These are phyloP conservation scores for Inga laurina DNA, from an alignment of 306 rosid genomes.

Conservation along the genomic window DNA sequence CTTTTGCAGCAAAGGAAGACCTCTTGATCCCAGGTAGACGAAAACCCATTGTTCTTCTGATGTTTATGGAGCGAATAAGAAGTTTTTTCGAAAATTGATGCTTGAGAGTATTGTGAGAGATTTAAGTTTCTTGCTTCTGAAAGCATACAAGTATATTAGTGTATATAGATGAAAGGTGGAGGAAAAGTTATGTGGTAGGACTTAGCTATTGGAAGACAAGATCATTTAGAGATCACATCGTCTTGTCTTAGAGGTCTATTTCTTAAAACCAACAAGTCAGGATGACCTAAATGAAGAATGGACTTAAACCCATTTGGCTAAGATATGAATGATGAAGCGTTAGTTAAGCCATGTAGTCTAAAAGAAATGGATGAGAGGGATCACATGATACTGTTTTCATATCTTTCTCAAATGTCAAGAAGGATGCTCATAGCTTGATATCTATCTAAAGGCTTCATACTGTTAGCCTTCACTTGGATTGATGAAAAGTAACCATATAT, in stretches of 20 bases:
- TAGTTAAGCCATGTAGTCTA: not conserved
- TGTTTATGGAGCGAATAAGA: not conserved
- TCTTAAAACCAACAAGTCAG: not conserved
- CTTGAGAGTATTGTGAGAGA: not conserved
- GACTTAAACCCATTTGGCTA: not conserved
- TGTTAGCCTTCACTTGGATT: not conserved
- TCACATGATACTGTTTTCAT: not conserved
- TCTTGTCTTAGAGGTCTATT: not conserved
- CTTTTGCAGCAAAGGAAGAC: slow-evolving; percentile 26
- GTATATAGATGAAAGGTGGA: too few relatives aligned
- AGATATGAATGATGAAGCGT: not conserved
- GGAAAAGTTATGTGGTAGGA: too few relatives aligned
- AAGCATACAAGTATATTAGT: too few relatives aligned
- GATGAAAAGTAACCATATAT: not conserved
- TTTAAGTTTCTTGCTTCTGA: too few relatives aligned
- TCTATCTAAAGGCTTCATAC: not conserved
- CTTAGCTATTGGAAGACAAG: not conserved
- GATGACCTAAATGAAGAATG: not conserved
- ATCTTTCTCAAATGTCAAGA: not conserved
- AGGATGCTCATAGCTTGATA: not conserved
- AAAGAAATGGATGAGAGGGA: not conserved
- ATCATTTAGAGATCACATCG: not conserved
- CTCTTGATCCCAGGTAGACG: slow-evolving; percentile 34
- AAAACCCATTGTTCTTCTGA: slow-evolving; percentile 6
- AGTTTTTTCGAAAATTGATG: not conserved